Evolutionary conservation across 345 rosid genomes (phyloP), one percentile per base, ranked within the genome.

Genomic region (Heritiera fomes): DNA sequence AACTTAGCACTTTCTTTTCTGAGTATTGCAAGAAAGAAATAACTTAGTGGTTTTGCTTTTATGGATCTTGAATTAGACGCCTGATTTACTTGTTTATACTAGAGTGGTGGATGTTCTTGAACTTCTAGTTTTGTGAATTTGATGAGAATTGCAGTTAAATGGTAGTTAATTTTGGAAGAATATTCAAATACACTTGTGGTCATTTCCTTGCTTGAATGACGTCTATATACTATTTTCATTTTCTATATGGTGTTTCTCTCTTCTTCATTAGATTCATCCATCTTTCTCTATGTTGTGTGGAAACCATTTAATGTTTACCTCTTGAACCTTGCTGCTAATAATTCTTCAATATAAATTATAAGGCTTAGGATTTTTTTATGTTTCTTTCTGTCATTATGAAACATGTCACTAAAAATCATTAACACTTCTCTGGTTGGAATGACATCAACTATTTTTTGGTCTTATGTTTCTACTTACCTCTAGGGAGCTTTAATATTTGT

Each of bases 141-240:
- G 53, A 45, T 45, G 34, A 46, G 73, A 68, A 43, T 34, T 64
- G 43, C 65, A 23, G 65, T 64, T 64, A 64, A 15, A 8, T 15
- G 15, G 46, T 15, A 18, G 46, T 64, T 38, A 40, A 34, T 63
- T 64, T 38, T 38, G 6, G 67, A 63, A 63, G 67, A 63, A 32
- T 63, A 32, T 63, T 63, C 43, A 63, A 32, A 63, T 63, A 63
- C 9, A 63, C 67, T 63, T 40, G 71, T 43, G 52, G 73, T 53
- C 47, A 15, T 6, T 73, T 32, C 30, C 59, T 32, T 38, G 45
- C 47, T 73, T 10, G n/a, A 40, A 56, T n/a, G 76, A 40, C 40
- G 47, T 52, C 11, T 46, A 28, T 23, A 20, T 69, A 46, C 40
- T 47, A 23, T 23, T 69, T 34, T 69, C 56, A 23, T 20, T 20